phyloP scores from a whole-genome alignment of 2,329 filamentous ascomycete species.

The Talaromyces amestolkiae region DNA sequence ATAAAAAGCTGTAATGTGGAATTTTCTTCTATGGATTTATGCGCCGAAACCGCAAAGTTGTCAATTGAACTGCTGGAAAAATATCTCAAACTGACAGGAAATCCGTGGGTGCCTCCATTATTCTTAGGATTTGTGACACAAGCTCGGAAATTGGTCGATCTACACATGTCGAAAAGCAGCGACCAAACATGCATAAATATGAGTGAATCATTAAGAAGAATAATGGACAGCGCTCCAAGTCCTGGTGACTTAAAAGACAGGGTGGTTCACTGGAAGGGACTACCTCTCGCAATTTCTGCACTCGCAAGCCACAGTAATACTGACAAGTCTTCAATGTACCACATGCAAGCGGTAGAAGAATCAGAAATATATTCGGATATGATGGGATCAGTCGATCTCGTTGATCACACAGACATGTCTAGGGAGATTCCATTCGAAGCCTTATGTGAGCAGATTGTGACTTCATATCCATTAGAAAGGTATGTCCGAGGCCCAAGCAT shows the following conservation, averaged over 20 bases:
- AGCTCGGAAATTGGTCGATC: neutral
- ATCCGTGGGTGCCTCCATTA: neutral
- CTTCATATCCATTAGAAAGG: neutral
- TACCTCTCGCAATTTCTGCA: neutral
- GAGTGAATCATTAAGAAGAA: neutral
- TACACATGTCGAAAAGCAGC: neutral
- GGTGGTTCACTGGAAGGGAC: neutral
- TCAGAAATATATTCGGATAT: neutral
- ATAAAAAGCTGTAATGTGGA: neutral
- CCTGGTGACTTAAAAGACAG: neutral
- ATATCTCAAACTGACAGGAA: neutral
- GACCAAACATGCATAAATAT: neutral
- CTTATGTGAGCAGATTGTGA: constrained; percentile 6
- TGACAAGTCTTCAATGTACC: neutral
- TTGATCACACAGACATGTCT: neutral
- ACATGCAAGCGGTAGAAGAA: neutral
- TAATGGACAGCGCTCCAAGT: neutral
- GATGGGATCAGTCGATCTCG: neutral
- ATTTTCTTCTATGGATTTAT: neutral
- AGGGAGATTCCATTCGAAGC: neutral
- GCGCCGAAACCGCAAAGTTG: neutral
- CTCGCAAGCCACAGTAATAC: neutral
- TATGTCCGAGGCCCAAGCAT: neutral
- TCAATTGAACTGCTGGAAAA: neutral
- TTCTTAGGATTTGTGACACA: constrained; percentile 1